A percentile compares a stretch with the other conserved stretches of the same genome.
These are phyloP conservation scores for Sugiyamaella castrensis DNA, from an alignment of 1,139 yeast genomes.

Conservation along the genomic window DNA sequence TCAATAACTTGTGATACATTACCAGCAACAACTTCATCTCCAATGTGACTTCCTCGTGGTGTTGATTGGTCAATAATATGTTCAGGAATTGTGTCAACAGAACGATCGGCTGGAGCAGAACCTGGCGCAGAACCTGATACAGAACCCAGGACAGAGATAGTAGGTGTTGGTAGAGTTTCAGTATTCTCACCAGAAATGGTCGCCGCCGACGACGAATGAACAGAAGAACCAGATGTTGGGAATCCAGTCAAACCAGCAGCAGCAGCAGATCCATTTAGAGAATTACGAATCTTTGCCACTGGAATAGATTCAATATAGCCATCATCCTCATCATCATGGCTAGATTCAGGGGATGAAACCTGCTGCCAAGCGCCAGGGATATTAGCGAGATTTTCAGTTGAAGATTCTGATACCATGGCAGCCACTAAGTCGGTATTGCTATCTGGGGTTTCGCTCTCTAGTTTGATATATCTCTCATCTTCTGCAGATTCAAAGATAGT, in stretches of 20 bases:
- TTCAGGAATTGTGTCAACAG: slow-evolving; percentile 13
- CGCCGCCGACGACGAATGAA: slow-evolving; percentile 10
- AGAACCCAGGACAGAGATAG: slow-evolving; percentile 1
- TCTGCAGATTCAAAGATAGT: slow-evolving; percentile 25
- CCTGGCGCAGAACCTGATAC: not conserved
- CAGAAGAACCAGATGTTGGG: slow-evolving; percentile 17
- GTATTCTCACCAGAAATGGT: not conserved
- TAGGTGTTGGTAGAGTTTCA: slow-evolving; percentile 3
- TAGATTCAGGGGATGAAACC: slow-evolving; percentile 11
- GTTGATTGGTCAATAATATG: slow-evolving; percentile 24
- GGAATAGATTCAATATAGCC: slow-evolving; percentile 8
- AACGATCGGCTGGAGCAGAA: slow-evolving; percentile 3
- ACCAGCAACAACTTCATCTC: slow-evolving; percentile 3
- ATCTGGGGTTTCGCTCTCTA: not conserved
- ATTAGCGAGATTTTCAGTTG: slow-evolving; percentile 9
- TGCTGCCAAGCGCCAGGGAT: slow-evolving; percentile 28
- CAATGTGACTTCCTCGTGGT: slow-evolving; percentile 21
- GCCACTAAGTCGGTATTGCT: not conserved
- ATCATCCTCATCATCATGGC: slow-evolving; percentile 3
- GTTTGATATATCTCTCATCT: slow-evolving; percentile 10
- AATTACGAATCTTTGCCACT: slow-evolving; percentile 4
- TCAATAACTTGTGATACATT: slow-evolving; percentile 28
- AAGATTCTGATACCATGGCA: not conserved
- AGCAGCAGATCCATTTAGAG: slow-evolving; percentile 13
- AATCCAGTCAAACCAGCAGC: slow-evolving; percentile 16